Conservation (phyloP, 441 rosid species). For the Lepidium campestre region DNA sequence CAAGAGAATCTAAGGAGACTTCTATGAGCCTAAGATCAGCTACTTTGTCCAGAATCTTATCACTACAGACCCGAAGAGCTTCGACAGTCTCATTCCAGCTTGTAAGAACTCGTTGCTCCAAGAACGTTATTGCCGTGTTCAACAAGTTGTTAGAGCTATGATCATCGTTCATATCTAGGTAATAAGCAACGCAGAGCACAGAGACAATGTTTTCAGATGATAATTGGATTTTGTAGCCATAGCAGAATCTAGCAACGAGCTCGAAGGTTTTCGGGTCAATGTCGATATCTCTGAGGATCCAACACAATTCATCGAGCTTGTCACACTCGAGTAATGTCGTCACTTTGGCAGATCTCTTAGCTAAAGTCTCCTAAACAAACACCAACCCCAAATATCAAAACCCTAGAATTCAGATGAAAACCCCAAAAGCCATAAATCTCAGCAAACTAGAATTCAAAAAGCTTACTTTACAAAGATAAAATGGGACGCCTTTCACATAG, state of each 20-base stretch:
- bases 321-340: conserved; percentile 37
- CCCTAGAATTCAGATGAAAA: conserved; percentile 4
- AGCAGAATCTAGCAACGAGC: conserved; percentile 68
- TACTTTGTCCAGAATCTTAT: conserved; percentile 33
- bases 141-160: conserved; percentile 56
- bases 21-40: conserved; percentile 41
- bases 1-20: conserved; percentile 55
- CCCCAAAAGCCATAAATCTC: background rate
- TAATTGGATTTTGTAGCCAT: conserved; percentile 45
- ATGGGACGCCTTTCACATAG: conserved; percentile 33
- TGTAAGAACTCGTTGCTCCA: conserved; percentile 43
- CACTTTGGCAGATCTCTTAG: conserved; percentile 60
- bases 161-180: conserved; percentile 66
- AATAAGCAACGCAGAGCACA: conserved; percentile 47
- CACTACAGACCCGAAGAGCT: conserved; percentile 36
- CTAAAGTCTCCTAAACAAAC: conserved; percentile 47
- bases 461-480: conserved; percentile 44
- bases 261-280: conserved; percentile 44
- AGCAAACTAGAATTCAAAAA: background rate
- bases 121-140: conserved; percentile 37
- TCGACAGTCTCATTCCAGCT: conserved; percentile 72
- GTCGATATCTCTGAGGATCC: conserved; percentile 47
- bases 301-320: conserved; percentile 26
- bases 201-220: conserved; percentile 59
- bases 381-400: background rate